Conservation (phyloP, 2,329 filamentous ascomycete species). For the Aspergillus phoenicis region DNA sequence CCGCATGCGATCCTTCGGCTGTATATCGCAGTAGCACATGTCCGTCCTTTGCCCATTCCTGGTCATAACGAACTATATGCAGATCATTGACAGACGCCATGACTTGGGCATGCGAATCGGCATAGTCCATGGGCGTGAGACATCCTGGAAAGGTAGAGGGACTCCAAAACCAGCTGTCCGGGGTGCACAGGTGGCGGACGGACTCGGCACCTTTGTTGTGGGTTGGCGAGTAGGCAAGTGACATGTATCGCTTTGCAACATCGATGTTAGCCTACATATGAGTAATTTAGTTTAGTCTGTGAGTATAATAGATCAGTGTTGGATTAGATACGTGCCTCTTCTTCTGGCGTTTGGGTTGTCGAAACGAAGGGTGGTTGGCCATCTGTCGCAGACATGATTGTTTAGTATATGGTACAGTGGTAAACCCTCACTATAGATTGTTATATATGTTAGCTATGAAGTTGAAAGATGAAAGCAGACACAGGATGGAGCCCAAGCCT, state of each 20-base stretch:
- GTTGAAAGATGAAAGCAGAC: too few relatives aligned
- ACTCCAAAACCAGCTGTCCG: constrained; percentile 37
- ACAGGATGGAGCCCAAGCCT: too few relatives aligned
- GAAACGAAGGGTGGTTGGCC: neutral
- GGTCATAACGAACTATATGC: constrained; percentile 40
- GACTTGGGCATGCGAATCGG: constrained; percentile 39
- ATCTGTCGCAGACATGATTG: neutral
- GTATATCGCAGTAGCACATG: constrained; percentile 42
- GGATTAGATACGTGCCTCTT: neutral
- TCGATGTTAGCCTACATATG: constrained; percentile 30
- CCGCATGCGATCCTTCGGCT: constrained; percentile 41
- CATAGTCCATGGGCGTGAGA: constrained; percentile 42
- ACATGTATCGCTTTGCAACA: constrained; percentile 42
- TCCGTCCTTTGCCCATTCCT: constrained; percentile 39
- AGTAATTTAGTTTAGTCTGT: too few relatives aligned
- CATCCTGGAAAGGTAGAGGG: constrained; percentile 43
- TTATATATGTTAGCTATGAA: too few relatives aligned
- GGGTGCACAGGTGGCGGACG: constrained; percentile 38
- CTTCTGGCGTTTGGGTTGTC: neutral
- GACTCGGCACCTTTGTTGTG: constrained; percentile 38
- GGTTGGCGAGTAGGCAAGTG: constrained; percentile 40
- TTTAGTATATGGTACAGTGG: neutral
- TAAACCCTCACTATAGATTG: too few relatives aligned
- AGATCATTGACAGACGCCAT: constrained; percentile 39
- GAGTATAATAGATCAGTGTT: too few relatives aligned